These are phyloP conservation scores for Zanthoxylum bungeanum DNA, from an alignment of 345 rosid genomes.

Conservation along the genomic window DNA sequence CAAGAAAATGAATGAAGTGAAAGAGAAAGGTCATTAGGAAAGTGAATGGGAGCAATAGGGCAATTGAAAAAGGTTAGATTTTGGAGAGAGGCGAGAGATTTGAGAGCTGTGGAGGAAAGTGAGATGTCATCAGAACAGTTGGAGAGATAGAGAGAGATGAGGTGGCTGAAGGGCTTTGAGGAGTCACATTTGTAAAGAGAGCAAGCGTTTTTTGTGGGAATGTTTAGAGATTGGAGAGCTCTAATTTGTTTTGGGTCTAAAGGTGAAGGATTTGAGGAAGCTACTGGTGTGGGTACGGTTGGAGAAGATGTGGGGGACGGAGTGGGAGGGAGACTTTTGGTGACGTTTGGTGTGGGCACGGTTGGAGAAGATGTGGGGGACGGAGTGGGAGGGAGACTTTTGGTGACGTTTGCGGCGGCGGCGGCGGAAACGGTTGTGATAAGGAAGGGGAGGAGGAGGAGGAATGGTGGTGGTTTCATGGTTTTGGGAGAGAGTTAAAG, in stretches of 20 bases:
- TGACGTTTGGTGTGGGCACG: constrained; percentile 16
- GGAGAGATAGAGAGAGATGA: constrained; percentile 65
- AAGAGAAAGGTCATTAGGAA: constrained; percentile 65
- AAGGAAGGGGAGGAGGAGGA: neutral
- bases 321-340: constrained; percentile 23
- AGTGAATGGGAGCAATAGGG: constrained; percentile 48
- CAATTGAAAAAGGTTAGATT: constrained; percentile 72
- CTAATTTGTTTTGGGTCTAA: constrained; percentile 75
- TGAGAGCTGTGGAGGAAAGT: constrained; percentile 65
- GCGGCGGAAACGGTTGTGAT: neutral
- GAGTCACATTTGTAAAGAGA: constrained; percentile 49
- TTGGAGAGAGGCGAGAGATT: constrained; percentile 68
- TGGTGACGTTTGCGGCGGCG: neutral
- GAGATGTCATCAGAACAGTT: constrained; percentile 68
- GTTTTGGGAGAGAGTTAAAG: constrained; percentile 18
- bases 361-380: constrained; percentile 23
- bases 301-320: constrained; percentile 23
- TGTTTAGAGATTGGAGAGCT: constrained; percentile 71
- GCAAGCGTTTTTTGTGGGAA: constrained; percentile 80
- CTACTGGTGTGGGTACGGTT: constrained; percentile 14
- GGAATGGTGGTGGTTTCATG: constrained; percentile 37
- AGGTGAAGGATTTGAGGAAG: constrained; percentile 41
- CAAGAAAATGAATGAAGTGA: constrained; percentile 61
- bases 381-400: constrained; percentile 22
- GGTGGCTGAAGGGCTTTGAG: constrained; percentile 69